Percentiles rank a stretch among this genome's conserved stretches.
phyloP scores from a whole-genome alignment of 768 basidiomycete species.

The Gloeophyllum trabeum region DNA sequence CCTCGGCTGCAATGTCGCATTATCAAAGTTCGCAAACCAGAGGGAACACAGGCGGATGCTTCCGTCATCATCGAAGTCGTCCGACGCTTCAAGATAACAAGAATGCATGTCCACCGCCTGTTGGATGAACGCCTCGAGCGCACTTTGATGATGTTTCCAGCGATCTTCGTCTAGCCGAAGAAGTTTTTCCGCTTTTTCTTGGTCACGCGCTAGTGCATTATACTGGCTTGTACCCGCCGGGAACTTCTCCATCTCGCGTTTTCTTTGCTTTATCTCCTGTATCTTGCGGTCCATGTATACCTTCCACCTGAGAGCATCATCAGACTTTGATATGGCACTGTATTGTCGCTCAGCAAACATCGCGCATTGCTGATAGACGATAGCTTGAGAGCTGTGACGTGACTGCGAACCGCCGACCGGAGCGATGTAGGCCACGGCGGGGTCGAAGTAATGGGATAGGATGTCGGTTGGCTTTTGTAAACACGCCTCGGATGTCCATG shows the following conservation, averaged over 20 bases:
- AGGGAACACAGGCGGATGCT: constrained; percentile 79
- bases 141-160: constrained; percentile 26
- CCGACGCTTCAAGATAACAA: constrained; percentile 55
- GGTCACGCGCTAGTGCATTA: constrained; percentile 22
- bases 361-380: constrained; percentile 74
- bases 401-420: neutral
- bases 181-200: constrained; percentile 31
- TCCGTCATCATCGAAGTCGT: constrained; percentile 65
- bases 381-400: constrained; percentile 25
- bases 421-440: constrained; percentile 32
- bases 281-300: constrained; percentile 64
- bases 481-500: constrained; percentile 85
- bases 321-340: constrained; percentile 53
- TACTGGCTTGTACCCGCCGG: constrained; percentile 11
- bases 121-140: constrained; percentile 52
- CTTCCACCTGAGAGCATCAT: constrained; percentile 59
- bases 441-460: constrained; percentile 54
- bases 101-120: constrained; percentile 84
- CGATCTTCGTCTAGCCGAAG: constrained; percentile 42
- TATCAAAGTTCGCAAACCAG: constrained; percentile 84
- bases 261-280: constrained; percentile 51
- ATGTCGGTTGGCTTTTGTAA: constrained; percentile 71
- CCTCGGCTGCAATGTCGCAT: constrained; percentile 30
- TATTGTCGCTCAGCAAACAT: constrained; percentile 87
- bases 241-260: constrained; percentile 20